Conservation (phyloP, 2,329 filamentous ascomycete species). For the Ceratocystis diversiconidia region DNA sequence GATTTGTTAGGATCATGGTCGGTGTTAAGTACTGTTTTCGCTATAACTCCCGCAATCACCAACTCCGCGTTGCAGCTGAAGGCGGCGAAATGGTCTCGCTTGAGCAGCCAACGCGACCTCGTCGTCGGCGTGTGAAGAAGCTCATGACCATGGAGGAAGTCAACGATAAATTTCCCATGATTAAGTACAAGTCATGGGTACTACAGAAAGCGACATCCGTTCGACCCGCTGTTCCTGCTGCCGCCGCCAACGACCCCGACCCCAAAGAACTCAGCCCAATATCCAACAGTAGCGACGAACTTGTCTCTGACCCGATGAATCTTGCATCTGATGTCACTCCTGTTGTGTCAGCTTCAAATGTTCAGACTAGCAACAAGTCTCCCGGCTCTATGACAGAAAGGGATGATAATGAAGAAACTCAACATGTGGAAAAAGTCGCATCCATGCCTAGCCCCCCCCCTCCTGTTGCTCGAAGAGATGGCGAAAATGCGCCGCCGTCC, state of each 20-base stretch:
- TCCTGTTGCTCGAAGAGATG: slow-evolving; percentile 11
- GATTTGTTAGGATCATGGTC: slow-evolving; percentile 75
- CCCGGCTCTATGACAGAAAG: slow-evolving; percentile 15
- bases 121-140: slow-evolving; percentile 88
- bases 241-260: background rate
- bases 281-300: background rate
- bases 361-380: background rate
- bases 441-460: slow-evolving; percentile 6
- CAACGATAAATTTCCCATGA: slow-evolving; percentile 88
- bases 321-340: background rate
- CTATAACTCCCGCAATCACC: slow-evolving; percentile 87
- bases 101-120: slow-evolving; percentile 66
- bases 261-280: background rate
- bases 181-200: slow-evolving; percentile 94
- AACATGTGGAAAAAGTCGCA: slow-evolving; percentile 15
- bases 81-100: slow-evolving; percentile 83
- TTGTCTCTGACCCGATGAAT: background rate
- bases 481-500: background rate
- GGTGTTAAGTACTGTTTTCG: slow-evolving; percentile 99
- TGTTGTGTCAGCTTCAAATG: background rate
- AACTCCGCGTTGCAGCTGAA: slow-evolving; percentile 54
- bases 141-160: slow-evolving; percentile 98
- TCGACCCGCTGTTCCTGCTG: background rate
- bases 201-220: slow-evolving; percentile 29
- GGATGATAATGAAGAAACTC: slow-evolving; percentile 21